Percentiles rank a stretch among this genome's conserved stretches.
Evolutionary conservation across 495 filamentous ascomycete genomes (phyloP).

Genomic region (Hyaloscypha finlandica): DNA sequence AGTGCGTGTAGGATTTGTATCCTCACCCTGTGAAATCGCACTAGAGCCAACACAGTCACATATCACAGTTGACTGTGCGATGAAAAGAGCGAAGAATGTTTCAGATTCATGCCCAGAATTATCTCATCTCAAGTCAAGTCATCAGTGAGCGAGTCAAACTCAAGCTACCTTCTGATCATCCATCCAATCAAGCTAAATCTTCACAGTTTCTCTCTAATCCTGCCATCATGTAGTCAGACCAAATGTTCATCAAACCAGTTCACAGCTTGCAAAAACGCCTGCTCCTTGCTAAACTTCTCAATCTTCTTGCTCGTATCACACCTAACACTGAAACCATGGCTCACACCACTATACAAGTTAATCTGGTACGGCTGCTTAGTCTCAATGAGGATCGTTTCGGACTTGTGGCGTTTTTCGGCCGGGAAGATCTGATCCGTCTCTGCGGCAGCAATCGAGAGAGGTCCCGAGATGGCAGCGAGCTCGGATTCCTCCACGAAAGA

Average conservation of each 20-base stretch:
- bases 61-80: neutral
- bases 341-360: slow-evolving; percentile 73
- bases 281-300: slow-evolving; percentile 79
- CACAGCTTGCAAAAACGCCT: slow-evolving; percentile 80
- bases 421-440: slow-evolving; percentile 83
- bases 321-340: slow-evolving; percentile 80
- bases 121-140: neutral
- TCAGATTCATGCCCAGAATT: neutral
- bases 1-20: too few relatives aligned
- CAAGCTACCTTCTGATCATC: neutral
- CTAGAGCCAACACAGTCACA: too few relatives aligned
- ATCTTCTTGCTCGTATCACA: slow-evolving; percentile 60
- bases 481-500: slow-evolving; percentile 76
- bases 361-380: slow-evolving; percentile 74
- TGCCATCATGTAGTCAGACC: slow-evolving; percentile 22
- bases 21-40: too few relatives aligned
- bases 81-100: neutral
- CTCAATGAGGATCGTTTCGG: slow-evolving; percentile 58
- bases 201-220: neutral
- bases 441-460: slow-evolving; percentile 75
- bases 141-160: slow-evolving; percentile 7
- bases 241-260: slow-evolving; percentile 69
- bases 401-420: slow-evolving; percentile 63
- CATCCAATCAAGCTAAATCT: neutral
- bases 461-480: slow-evolving; percentile 67